phyloP scores from a whole-genome alignment of 116 monocot genomes.

The Cymodocea nodosa region DNA sequence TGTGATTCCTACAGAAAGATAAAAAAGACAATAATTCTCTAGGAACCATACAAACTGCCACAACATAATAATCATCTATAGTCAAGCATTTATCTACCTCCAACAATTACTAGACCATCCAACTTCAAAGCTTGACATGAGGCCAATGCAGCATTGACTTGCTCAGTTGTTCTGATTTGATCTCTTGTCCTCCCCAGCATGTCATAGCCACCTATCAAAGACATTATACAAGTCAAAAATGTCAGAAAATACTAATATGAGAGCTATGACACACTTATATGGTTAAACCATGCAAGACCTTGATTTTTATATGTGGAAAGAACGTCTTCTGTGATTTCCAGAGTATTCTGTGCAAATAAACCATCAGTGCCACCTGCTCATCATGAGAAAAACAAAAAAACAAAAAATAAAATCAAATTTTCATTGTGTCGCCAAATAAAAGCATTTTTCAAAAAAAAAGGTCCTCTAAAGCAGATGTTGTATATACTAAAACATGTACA shows the following conservation, averaged over 20 bases:
- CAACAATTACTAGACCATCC: conserved; percentile 80
- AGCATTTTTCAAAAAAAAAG: neutral
- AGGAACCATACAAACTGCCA: neutral
- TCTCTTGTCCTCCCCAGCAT: conserved; percentile 77
- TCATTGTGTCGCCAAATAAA: neutral
- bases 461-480: too few species aligned
- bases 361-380: conserved; percentile 74
- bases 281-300: conserved; percentile 22
- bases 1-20: conserved; percentile 41
- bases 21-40: neutral
- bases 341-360: conserved; percentile 58
- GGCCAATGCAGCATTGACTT: conserved; percentile 59
- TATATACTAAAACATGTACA: too few species aligned
- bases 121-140: conserved; percentile 57
- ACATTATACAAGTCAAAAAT: neutral
- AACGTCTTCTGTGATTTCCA: conserved; percentile 70
- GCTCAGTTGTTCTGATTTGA: conserved; percentile 72
- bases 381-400: neutral
- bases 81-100: conserved; percentile 28
- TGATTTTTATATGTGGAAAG: conserved; percentile 72
- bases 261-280: neutral
- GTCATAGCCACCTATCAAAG: conserved; percentile 59
- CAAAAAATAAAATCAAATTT: neutral
- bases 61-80: neutral
- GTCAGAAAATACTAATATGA: neutral